Evolutionary conservation across 1,139 yeast species (phyloP).

Genomic region (Magnusiomyces suaveolens): DNA sequence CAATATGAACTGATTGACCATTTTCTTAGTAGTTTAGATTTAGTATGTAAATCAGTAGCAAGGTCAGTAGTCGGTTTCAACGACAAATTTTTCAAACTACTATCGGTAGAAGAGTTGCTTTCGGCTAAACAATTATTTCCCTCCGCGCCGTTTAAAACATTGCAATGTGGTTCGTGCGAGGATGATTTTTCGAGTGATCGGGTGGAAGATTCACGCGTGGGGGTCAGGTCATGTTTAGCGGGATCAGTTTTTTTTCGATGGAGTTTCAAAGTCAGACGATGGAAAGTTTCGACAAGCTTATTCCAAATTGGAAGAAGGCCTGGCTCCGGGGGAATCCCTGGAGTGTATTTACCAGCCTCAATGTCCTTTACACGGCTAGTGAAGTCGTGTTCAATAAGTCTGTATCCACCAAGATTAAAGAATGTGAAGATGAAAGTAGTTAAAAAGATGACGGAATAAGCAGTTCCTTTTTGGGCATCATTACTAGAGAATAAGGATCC

Average conservation of each 20-base stretch:
- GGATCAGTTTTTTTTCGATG: background rate
- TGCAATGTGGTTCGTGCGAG: no score
- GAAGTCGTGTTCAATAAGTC: conserved; percentile 65
- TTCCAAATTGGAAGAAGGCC: background rate
- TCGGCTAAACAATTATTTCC: no score
- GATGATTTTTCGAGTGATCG: no score
- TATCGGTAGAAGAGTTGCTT: no score
- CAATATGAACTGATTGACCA: background rate
- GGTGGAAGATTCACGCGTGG: background rate
- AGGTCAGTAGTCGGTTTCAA: background rate
- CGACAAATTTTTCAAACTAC: no score
- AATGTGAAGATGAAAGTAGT: conserved; percentile 62
- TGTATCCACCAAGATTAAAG: conserved; percentile 68
- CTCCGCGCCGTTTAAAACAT: no score
- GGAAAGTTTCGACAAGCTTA: background rate
- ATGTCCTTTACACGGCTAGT: conserved; percentile 3
- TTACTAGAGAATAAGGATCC: conserved; percentile 48
- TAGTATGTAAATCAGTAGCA: background rate
- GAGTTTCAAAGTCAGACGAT: no score
- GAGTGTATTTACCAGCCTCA: conserved; percentile 1
- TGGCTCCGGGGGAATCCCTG: background rate
- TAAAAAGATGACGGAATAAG: conserved; percentile 72
- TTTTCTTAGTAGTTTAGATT: background rate
- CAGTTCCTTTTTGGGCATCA: conserved; percentile 73
- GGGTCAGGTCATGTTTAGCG: background rate